These are phyloP conservation scores for Heliosperma pusillum DNA, from an alignment of 148 eudicot genomes.

Conservation along the genomic window DNA sequence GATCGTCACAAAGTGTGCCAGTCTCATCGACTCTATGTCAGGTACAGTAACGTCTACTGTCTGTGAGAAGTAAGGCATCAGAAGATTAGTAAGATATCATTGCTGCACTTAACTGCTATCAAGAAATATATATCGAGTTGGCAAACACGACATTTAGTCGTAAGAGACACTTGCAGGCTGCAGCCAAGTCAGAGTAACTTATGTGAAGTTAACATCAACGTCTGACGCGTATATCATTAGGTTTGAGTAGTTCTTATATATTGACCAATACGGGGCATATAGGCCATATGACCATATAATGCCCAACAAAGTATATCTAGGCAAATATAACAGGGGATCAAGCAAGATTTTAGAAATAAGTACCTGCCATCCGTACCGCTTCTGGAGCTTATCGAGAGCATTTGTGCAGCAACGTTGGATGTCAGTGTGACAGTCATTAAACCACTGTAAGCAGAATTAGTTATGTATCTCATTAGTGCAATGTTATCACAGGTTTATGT, in stretches of 20 bases:
- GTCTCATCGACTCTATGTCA: constrained; percentile 85
- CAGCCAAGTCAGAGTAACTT: too few relatives aligned
- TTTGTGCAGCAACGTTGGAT: constrained; percentile 58
- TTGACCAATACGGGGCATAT: too few relatives aligned
- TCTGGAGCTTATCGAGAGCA: constrained; percentile 52
- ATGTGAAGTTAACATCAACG: too few relatives aligned
- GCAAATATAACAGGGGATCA: constrained; percentile 5
- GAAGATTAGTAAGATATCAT: constrained; percentile 17
- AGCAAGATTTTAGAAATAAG: too few relatives aligned
- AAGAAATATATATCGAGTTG: too few relatives aligned
- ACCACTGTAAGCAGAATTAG: constrained; percentile 53
- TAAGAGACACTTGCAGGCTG: too few relatives aligned
- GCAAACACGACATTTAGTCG: too few relatives aligned
- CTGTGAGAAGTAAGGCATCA: constrained; percentile 31
- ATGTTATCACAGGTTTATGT: background rate
- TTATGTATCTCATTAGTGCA: background rate
- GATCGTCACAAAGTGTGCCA: constrained; percentile 86
- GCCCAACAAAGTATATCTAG: background rate
- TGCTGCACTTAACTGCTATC: background rate
- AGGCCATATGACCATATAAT: background rate
- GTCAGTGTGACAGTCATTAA: constrained; percentile 69
- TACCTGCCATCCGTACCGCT: constrained; percentile 91
- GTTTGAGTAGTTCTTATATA: too few relatives aligned
- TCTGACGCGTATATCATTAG: too few relatives aligned
- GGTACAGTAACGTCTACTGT: constrained; percentile 79